Conservation (phyloP, 371 early-diverging fungal species). For the Apophysomyces ossiformis region DNA sequence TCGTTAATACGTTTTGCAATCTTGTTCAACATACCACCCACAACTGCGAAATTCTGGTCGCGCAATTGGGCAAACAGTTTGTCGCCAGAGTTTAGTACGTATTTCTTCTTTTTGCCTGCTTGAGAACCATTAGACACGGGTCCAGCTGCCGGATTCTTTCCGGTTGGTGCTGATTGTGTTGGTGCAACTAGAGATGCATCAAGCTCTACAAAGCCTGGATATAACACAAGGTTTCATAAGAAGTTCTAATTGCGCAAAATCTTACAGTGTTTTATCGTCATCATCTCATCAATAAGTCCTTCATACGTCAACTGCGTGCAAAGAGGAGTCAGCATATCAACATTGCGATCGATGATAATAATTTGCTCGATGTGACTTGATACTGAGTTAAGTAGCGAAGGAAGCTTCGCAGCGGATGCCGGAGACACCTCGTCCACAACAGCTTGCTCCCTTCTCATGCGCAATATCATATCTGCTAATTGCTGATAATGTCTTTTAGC, state of each 20-base stretch:
- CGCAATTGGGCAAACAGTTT: constrained; percentile 79
- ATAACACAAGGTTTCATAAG: neutral
- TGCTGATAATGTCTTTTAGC: constrained; percentile 37
- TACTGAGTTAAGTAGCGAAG: constrained; percentile 46
- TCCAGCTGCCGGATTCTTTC: constrained; percentile 20
- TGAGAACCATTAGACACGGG: constrained; percentile 22
- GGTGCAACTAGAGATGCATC: constrained; percentile 55
- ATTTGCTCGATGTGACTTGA: constrained; percentile 86
- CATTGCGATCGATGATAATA: constrained; percentile 87
- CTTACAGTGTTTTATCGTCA: constrained; percentile 69
- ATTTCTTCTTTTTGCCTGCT: constrained; percentile 73
- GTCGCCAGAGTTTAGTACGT: constrained; percentile 81
- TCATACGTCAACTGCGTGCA: constrained; percentile 95
- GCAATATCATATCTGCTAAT: constrained; percentile 78
- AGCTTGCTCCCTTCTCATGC: constrained; percentile 83
- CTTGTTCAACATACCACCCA: constrained; percentile 80
- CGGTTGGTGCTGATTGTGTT: constrained; percentile 31
- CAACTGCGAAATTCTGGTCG: constrained; percentile 89
- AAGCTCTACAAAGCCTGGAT: constrained; percentile 63
- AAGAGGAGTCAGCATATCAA: constrained; percentile 90
- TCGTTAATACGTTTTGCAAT: constrained; percentile 84
- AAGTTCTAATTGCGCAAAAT: neutral
- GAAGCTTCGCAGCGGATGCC: constrained; percentile 44
- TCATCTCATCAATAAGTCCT: constrained; percentile 87
- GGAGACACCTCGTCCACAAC: constrained; percentile 56